Evolutionary conservation across 768 basidiomycete species (phyloP), one percentile per base, ranked within the genome.

Genomic region (Tremella fuciformis): DNA sequence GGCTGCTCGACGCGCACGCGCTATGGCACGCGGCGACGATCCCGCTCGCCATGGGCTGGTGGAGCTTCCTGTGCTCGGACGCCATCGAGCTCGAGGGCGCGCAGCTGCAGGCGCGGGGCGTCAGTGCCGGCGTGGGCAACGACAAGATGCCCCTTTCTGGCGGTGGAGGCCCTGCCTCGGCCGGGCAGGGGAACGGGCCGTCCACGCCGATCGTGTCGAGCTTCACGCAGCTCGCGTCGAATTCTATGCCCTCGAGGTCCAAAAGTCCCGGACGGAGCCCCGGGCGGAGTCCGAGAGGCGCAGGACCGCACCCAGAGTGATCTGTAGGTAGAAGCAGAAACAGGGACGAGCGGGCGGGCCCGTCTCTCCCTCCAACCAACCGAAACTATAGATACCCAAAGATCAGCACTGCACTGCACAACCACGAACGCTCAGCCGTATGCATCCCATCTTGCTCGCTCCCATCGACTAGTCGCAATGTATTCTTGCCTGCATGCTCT

Each of bases 1-100:
- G 91, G 34, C 75, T 85, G 7, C 80, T 97, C 18, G 94, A 98
- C 71, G 91, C 93, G 0, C 96, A 97, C 75, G 82, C 91, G 1
- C 77, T 98, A 15, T 98, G 94, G 96, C 94, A 99, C 76, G 79
- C 88, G 8, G 82, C 84, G 2, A 99, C 94, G 0, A 86, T 83
- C 0, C 86, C 87, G 0, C 83, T 98, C 29, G 84, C 85, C 2
- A 70, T 82, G 48, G 80, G 83, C 47, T 97, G 94, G 92, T 98
- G 94, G 68, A 79, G 82, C n/a, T 93, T 94, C 66, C 40, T 69
- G 16, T 29, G 24, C 21, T 46, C 50, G 6, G 71, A 73, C 47
- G 60, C 71, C 8, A 66, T 73, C 19, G 66, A 65, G 19, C 26
- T 67, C 1, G 71, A 73, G 56, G 65, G 62, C 1, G 49, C 49